Percentiles rank a stretch among this genome's conserved stretches.
Evolutionary conservation across 2,329 filamentous ascomycete genomes (phyloP).

Genomic region (Pseudogymnoascus sp.): DNA sequence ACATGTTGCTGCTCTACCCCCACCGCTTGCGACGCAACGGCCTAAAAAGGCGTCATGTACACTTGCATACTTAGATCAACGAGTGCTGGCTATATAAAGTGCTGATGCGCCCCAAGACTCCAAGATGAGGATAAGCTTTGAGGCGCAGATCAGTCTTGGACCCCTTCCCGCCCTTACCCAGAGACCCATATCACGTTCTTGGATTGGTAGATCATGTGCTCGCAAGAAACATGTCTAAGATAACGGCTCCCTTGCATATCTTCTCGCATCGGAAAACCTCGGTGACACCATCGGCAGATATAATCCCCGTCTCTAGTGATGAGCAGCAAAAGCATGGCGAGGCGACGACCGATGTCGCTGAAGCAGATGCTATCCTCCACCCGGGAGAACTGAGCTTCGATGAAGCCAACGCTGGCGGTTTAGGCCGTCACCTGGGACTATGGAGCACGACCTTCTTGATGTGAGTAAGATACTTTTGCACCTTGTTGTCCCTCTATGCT

Average conservation of each 20-base stretch:
- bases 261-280: not conserved
- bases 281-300: not conserved
- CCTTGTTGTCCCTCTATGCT: not conserved
- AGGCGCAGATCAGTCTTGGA: not conserved
- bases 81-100: not conserved
- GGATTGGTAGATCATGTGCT: not conserved
- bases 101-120: not conserved
- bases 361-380: not conserved
- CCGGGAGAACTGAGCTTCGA: constrained; percentile 14
- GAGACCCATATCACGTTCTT: not conserved
- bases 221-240: not conserved
- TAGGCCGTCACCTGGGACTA: constrained; percentile 17
- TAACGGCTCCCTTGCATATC: not conserved
- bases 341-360: not conserved
- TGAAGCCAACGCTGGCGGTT: constrained; percentile 15
- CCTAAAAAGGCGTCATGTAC: not conserved
- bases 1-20: not conserved
- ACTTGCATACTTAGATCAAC: not conserved
- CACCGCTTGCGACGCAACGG: not conserved
- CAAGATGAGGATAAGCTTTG: not conserved
- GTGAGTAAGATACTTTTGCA: not conserved
- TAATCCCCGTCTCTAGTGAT: not conserved
- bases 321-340: not conserved
- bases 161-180: not conserved
- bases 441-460: constrained; percentile 17